phyloP scores from a whole-genome alignment of 2,329 filamentous ascomycete genomes.

The Teratosphaeria pseudoeucalypti region DNA sequence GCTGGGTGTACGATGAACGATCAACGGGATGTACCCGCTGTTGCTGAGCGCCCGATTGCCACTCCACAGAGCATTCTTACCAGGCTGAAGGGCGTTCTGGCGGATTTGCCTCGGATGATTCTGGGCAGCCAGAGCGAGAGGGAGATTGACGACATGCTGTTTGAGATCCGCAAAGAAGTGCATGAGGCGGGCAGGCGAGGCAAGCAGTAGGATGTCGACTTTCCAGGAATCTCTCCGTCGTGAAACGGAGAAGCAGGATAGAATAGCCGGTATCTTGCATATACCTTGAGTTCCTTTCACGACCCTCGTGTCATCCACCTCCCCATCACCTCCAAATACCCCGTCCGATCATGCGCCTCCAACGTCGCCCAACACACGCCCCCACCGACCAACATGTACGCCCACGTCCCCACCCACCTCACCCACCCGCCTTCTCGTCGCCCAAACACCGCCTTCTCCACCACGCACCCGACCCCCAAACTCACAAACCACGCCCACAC shows the following conservation, averaged over 20 bases:
- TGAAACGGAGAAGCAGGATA: not conserved
- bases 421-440: slow-evolving; percentile 5
- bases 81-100: slow-evolving; percentile 47
- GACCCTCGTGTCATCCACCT: not conserved
- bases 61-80: slow-evolving; percentile 42
- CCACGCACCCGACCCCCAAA: slow-evolving; percentile 8
- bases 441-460: slow-evolving; percentile 7
- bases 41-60: slow-evolving; percentile 23
- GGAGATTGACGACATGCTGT: slow-evolving; percentile 66
- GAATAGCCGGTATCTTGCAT: not conserved
- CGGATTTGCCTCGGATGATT: slow-evolving; percentile 47
- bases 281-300: not conserved
- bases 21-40: not conserved
- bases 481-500: slow-evolving; percentile 11
- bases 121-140: slow-evolving; percentile 57
- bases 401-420: slow-evolving; percentile 2
- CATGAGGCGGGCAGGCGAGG: slow-evolving; percentile 48
- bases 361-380: slow-evolving; percentile 8
- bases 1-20: not conserved
- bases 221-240: not conserved
- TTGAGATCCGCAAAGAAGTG: slow-evolving; percentile 65
- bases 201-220: not conserved
- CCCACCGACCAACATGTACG: slow-evolving; percentile 3
- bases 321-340: slow-evolving; percentile 1
- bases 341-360: slow-evolving; percentile 4